Evolutionary conservation across 129 eudicot species (phyloP).

Genomic region (Ambrosia artemisiifolia): DNA sequence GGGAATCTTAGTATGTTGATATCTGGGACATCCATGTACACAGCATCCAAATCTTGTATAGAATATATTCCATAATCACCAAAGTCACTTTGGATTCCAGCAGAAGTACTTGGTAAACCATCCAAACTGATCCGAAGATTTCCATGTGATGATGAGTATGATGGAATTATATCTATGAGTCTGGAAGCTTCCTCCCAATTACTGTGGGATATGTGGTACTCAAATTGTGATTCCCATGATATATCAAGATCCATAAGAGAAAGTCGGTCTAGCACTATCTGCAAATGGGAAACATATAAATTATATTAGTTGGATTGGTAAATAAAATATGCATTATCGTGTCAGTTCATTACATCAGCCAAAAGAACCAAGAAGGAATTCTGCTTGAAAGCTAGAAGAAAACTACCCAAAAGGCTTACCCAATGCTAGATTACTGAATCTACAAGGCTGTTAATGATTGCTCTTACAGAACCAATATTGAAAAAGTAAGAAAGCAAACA

Average conservation of each 20-base stretch:
- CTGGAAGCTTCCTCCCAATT: slow-evolving; percentile 71
- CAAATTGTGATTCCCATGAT: slow-evolving; percentile 93
- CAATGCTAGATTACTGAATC: slow-evolving; percentile 16
- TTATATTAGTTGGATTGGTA: not conserved
- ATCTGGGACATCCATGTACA: slow-evolving; percentile 65
- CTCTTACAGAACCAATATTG: not conserved
- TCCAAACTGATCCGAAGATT: slow-evolving; percentile 76
- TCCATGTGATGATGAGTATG: slow-evolving; percentile 55
- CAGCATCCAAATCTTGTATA: slow-evolving; percentile 79
- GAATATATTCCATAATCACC: slow-evolving; percentile 46
- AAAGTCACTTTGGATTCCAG: slow-evolving; percentile 48
- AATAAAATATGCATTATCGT: not conserved
- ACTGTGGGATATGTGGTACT: slow-evolving; percentile 82
- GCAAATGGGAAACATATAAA: slow-evolving; percentile 29
- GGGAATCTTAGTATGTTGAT: slow-evolving; percentile 53
- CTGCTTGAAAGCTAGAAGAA: slow-evolving; percentile 1
- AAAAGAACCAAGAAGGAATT: slow-evolving; percentile 14
- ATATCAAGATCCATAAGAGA: slow-evolving; percentile 65
- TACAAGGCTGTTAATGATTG: not conserved
- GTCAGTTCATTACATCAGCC: slow-evolving; percentile 24
- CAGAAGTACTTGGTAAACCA: slow-evolving; percentile 50
- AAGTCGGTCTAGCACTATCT: slow-evolving; percentile 87
- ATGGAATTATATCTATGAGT: slow-evolving; percentile 71
- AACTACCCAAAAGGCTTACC: slow-evolving; percentile 15
- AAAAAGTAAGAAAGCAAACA: not conserved